Conservation (phyloP, 2,329 filamentous ascomycete species). For the Fusarium musae region DNA sequence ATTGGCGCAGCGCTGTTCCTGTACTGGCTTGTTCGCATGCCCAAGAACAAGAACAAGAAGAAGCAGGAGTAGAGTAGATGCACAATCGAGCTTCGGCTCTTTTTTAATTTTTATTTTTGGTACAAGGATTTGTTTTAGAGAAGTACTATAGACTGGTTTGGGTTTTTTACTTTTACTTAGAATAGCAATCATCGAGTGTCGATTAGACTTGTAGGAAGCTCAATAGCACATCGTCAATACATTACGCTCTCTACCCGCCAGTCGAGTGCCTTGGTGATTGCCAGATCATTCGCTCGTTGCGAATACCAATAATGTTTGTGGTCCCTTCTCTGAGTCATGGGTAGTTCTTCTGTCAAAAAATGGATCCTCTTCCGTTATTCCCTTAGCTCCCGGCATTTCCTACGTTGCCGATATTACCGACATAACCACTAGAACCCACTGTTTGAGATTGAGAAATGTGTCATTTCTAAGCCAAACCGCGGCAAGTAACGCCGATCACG, state of each 20-base stretch:
- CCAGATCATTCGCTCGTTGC: too few species aligned
- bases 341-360: neutral
- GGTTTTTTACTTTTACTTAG: constrained; percentile 11
- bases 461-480: neutral
- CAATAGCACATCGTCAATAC: neutral
- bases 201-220: neutral
- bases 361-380: neutral
- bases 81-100: neutral
- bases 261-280: neutral
- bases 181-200: neutral
- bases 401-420: constrained; percentile 8
- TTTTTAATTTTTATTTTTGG: constrained; percentile 13
- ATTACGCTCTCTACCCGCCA: neutral
- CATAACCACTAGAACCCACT: neutral
- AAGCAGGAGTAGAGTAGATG: neutral
- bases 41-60: constrained; percentile 49
- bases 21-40: constrained; percentile 60
- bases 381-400: constrained; percentile 7
- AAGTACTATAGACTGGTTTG: constrained; percentile 12
- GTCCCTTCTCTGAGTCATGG: neutral
- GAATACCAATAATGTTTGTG: neutral
- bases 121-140: neutral
- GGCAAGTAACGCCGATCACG: neutral
- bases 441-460: neutral
- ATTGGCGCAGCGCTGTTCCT: constrained; percentile 59